Evolutionary conservation across 257 asterid genomes (phyloP), one percentile per base, ranked within the genome.

Genomic region (Solanum neorickii): DNA sequence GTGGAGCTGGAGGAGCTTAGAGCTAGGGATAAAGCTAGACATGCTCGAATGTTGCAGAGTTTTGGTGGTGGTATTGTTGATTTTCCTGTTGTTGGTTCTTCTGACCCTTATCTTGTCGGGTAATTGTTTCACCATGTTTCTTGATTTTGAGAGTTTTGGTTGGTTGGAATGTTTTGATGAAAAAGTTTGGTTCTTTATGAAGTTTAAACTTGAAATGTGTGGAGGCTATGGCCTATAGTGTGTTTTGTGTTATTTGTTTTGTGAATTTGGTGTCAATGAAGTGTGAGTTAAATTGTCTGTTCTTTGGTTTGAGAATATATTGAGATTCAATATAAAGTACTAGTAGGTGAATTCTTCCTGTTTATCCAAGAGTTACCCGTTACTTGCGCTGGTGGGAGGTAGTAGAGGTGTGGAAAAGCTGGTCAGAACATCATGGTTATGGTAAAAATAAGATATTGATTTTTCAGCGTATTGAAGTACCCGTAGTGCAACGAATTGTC

Each of bases 71-170:
- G 98, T 62, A 80, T 95, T 47, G 98, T 95, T 7, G 95, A 94
- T 93, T 95, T 96, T 69, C 91, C 92, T 65, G 98, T 95, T 37
- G 88, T 85, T 8, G 99, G 98, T 9, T 89, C 92, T 31, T 93
- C 98, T 86, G 98, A 96, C 90, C 99, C 99, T 75, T 94, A 90
- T 89, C 92, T 90, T 77, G 93, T 91, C 83, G 99, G 99, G 98
- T 96, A 94, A 88, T 46, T 49, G 49, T 44, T 77, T 69, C 76
- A 29, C 0, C 41, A 72, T 33, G 13, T 33, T 39, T 74, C 27
- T 37, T 37, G 2, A 9, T 18, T 35, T 68, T 33, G 1, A 37
- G 83, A 21, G 33, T 41, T 75, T 75, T 75, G 83, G 83, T 41
- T 75, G 56, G 83, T 75, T 75, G 33, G 59, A 15, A 23, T 12